Percentiles rank a stretch among this genome's conserved stretches.
phyloP scores from a whole-genome alignment of 2,329 filamentous ascomycete genomes.

The Fusarium lyarnte region DNA sequence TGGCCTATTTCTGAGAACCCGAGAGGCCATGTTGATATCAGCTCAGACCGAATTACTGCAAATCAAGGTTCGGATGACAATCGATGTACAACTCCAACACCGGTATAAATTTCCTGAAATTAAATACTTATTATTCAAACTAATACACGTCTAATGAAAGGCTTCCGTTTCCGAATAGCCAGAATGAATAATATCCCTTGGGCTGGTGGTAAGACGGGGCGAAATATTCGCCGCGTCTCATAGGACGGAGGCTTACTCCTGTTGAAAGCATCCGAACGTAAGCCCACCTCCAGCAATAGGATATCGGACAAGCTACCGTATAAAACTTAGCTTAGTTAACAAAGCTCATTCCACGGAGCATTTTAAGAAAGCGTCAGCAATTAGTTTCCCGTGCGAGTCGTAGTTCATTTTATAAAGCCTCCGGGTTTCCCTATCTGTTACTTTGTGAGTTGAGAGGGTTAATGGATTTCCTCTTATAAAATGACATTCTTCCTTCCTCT shows the following conservation, averaged over 20 bases:
- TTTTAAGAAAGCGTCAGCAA: neutral
- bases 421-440: fast-evolving
- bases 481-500: too few relatives aligned
- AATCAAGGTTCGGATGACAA: neutral
- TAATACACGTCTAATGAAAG: neutral
- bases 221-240: neutral
- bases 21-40: neutral
- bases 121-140: neutral
- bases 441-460: too few relatives aligned
- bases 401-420: neutral
- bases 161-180: too few relatives aligned
- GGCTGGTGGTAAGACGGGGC: neutral
- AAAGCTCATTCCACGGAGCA: neutral
- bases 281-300: neutral
- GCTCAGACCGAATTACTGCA: neutral
- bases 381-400: neutral
- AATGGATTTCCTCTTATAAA: neutral
- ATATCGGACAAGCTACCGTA: neutral
- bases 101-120: too few relatives aligned
- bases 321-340: neutral
- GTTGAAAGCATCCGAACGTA: neutral
- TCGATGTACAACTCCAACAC: too few relatives aligned
- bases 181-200: too few relatives aligned
- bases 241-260: neutral
- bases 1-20: too few relatives aligned